Percentiles rank a stretch among this genome's conserved stretches.
phyloP scores from a whole-genome alignment of 2,329 filamentous ascomycete genomes.

The Coccinonectria pachysandricola region DNA sequence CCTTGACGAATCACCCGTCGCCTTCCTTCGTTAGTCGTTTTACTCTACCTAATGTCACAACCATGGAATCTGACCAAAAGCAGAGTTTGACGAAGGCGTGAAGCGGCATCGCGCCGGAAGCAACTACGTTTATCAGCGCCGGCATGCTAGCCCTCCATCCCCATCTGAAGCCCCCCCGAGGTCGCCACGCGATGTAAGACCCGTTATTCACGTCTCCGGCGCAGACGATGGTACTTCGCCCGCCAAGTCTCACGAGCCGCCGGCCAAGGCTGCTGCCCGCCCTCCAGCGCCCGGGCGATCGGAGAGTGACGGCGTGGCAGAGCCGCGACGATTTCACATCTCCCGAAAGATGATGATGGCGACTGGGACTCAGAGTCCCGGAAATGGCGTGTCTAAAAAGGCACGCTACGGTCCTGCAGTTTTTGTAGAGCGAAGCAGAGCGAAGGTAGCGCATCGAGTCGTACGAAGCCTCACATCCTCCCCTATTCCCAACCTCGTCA shows the following conservation, averaged over 20 bases:
- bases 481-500: slow-evolving; percentile 6
- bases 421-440: slow-evolving; percentile 44
- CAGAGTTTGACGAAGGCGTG: slow-evolving; percentile 41
- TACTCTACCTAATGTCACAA: slow-evolving; percentile 2
- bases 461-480: slow-evolving; percentile 6
- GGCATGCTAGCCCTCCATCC: slow-evolving; percentile 23
- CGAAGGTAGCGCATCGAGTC: slow-evolving; percentile 21
- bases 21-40: slow-evolving; percentile 40
- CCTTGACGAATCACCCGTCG: slow-evolving; percentile 41
- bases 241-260: slow-evolving; percentile 1
- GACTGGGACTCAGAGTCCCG: slow-evolving; percentile 8
- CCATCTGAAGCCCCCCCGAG: slow-evolving; percentile 14
- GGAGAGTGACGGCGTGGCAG: slow-evolving; percentile 11
- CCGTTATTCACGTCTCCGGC: slow-evolving; percentile 39
- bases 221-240: slow-evolving; percentile 29
- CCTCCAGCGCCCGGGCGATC: slow-evolving; percentile 6
- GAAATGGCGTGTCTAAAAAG: slow-evolving; percentile 30
- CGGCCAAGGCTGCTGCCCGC: slow-evolving; percentile 2
- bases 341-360: slow-evolving; percentile 35
- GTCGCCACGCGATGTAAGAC: slow-evolving; percentile 18
- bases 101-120: slow-evolving; percentile 43
- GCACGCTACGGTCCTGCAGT: slow-evolving; percentile 34
- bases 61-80: slow-evolving; percentile 8
- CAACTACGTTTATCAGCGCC: slow-evolving; percentile 47
- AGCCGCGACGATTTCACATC: slow-evolving; percentile 46